Evolutionary conservation across 2,329 filamentous ascomycete species (phyloP).

Genomic region (Paraphoma sp.): DNA sequence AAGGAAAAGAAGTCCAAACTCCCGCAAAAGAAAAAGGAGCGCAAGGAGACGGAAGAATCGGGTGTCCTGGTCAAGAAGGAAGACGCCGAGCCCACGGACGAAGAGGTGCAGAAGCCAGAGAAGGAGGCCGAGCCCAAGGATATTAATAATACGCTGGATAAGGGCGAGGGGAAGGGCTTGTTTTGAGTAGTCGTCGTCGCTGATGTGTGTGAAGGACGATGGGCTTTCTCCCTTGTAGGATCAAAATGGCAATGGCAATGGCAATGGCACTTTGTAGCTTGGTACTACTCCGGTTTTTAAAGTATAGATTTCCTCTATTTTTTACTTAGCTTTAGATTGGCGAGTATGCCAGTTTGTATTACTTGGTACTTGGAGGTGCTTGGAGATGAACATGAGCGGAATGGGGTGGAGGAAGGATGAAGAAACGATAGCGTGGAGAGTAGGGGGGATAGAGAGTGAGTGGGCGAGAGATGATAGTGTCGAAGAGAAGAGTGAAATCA

Average conservation of each 20-base stretch:
- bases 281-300: too few species aligned
- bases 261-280: too few species aligned
- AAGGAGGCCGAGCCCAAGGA: constrained; percentile 34
- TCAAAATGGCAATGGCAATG: neutral
- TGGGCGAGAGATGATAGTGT: too few species aligned
- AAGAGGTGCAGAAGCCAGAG: constrained; percentile 18
- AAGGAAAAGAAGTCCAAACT: constrained; percentile 17
- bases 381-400: too few species aligned
- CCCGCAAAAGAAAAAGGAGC: constrained; percentile 17
- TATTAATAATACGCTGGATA: constrained; percentile 26
- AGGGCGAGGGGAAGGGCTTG: constrained; percentile 26
- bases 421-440: too few species aligned
- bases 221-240: neutral
- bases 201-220: neutral
- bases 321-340: too few species aligned
- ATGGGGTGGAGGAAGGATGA: too few species aligned
- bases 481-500: too few species aligned
- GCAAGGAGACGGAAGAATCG: constrained; percentile 20
- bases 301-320: too few species aligned
- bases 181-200: constrained; percentile 9
- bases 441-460: too few species aligned
- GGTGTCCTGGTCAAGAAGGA: constrained; percentile 10
- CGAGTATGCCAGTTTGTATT: too few species aligned
- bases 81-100: constrained; percentile 3
- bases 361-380: too few species aligned